Evolutionary conservation across 176 grass and related monocot species (phyloP), one percentile per base, ranked within the genome.

Genomic region (Oryza glumipatula): DNA sequence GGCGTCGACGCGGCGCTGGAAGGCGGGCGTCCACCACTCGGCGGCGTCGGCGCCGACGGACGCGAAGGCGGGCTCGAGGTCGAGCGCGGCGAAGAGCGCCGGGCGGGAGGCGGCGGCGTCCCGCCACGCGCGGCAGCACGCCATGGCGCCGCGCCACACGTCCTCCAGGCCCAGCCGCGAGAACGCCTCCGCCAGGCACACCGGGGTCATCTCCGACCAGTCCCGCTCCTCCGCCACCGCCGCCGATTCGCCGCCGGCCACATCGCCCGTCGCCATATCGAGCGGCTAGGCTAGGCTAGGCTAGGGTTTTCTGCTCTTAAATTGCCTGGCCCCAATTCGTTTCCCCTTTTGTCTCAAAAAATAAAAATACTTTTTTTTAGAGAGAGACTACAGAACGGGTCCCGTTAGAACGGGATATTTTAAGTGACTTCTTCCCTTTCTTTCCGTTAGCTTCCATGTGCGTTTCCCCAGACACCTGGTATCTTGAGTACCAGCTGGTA

Each of bases 1-100:
- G 17, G 76, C 82, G 80, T 98, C 96, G 30, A 95, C 74, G 36
- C 96, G 92, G 72, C 91, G 86, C 85, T 97, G 91, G 85, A 98
- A 98, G 61, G 93, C 89, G 67, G 96, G 96, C 13, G 91, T 98
- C 96, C 96, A 98, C 96, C 93, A 98, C 64, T 71, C 73, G 21
- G 91, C 77, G 1, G 65, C 54, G 14, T 93, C 96, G 2, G 85
- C n/a, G 12, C 83, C 68, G 17, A 86, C 67, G 65, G 73, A 58
- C 41, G 88, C 91, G 58, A 98, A 98, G 47, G 83, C 80, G 23
- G 89, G 89, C 26, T 85, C 96, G 5, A 98, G 91, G 79, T 98
- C 80, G 44, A 95, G 85, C 22, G 47, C 65, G 4, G 83, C 75
- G 85, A 90, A 92, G 68, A 98, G 91, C 19, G 12, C 79, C 33